These are phyloP conservation scores for Selenicereus undatus DNA, from an alignment of 148 eudicot species.

Conservation along the genomic window DNA sequence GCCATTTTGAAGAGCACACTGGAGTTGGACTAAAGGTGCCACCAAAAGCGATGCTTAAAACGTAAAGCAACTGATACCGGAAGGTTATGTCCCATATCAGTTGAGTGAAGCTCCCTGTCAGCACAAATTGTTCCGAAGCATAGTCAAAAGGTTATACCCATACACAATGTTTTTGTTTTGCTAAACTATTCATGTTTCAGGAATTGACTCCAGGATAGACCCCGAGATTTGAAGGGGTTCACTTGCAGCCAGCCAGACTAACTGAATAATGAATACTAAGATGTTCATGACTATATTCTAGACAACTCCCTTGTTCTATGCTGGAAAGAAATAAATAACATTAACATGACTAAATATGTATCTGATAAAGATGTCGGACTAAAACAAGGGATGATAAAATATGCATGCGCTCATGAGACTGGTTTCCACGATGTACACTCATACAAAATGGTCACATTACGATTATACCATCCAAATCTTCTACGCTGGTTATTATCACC, in stretches of 20 bases:
- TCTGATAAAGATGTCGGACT: background rate
- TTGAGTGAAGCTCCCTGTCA: too few relatives aligned
- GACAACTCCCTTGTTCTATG: background rate
- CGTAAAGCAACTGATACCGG: too few relatives aligned
- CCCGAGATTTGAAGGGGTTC: background rate
- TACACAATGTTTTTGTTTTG: too few relatives aligned
- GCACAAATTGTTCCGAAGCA: too few relatives aligned
- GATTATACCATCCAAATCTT: background rate
- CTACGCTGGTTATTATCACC: background rate
- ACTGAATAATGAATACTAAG: background rate
- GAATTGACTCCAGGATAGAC: background rate
- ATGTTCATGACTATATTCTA: constrained; percentile 1
- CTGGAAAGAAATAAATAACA: background rate
- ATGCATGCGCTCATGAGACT: background rate
- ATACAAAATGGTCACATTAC: background rate
- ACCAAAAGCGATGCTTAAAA: too few relatives aligned
- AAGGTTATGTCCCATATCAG: too few relatives aligned
- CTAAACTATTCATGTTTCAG: background rate
- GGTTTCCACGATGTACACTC: background rate
- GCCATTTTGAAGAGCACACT: too few relatives aligned
- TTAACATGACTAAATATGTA: background rate
- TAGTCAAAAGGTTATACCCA: too few relatives aligned
- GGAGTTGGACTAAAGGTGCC: too few relatives aligned
- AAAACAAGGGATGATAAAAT: background rate
- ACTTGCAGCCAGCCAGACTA: background rate